Evolutionary conservation across 352 stramenopile species (phyloP).

Genomic region (Blastocystis sp.): DNA sequence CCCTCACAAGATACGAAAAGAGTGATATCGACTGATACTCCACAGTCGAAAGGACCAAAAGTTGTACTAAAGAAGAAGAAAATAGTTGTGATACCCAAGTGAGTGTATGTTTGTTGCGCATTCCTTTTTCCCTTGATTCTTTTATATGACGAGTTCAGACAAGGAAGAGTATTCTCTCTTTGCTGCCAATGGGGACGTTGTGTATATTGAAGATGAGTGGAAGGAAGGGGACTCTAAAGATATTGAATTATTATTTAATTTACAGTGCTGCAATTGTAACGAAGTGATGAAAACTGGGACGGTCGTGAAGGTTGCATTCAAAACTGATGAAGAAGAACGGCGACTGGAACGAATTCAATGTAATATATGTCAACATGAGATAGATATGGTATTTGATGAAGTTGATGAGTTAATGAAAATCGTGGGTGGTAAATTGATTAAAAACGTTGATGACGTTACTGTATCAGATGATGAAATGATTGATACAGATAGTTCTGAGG

Average conservation of each 20-base stretch:
- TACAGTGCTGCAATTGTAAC: neutral
- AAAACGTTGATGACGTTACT: neutral
- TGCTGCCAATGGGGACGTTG: neutral
- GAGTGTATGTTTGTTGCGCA: neutral
- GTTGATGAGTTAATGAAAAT: neutral
- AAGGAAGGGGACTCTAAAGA: neutral
- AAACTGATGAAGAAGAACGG: neutral
- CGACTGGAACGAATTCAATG: neutral
- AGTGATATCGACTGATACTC: neutral
- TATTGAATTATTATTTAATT: neutral
- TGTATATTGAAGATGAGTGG: constrained; percentile 16
- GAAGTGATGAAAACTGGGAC: neutral
- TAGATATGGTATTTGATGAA: neutral
- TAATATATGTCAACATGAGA: neutral
- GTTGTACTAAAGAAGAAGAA: constrained; percentile 1
- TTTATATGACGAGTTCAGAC: neutral
- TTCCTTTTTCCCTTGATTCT: neutral
- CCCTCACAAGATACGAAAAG: neutral
- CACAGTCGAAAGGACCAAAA: neutral
- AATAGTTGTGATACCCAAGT: neutral
- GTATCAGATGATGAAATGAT: constrained; percentile 16
- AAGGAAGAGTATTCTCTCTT: neutral
- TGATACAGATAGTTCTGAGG: constrained; percentile 8
- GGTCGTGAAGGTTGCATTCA: neutral
- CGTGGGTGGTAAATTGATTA: neutral